Evolutionary conservation across 1,284 basidiomycete genomes (phyloP), one percentile per base, ranked within the genome.

Genomic region (Ganoderma leucocontextum): DNA sequence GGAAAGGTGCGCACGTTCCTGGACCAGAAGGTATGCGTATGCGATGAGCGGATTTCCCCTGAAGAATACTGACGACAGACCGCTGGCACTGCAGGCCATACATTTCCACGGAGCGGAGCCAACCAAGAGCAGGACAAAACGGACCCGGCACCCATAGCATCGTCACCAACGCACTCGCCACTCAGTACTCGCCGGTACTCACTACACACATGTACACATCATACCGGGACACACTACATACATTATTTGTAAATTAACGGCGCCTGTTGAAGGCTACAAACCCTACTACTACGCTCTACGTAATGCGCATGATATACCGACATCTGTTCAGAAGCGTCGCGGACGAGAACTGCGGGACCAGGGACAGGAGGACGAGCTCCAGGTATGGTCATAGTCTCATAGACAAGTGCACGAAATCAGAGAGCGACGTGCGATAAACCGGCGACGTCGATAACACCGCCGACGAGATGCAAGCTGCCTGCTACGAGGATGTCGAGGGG

Each of bases 391-490:
- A 22, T 13, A 52, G 22, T 4, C 9, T 19, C 13, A 22, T 13
- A 52, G 22, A 12, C 12, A 10, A 13, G 47, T 22, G 17, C 55
- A 38, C 19, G 36, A 29, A 42, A 38, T 73, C 60, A 80, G 36
- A 94, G 80, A 13, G 91, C 90, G 62, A 86, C 82, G 22, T 88
- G 85, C 65, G 90, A 88, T 68, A 98, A 79, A 29, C 89, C 91
- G 9, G 95, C 93, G 4, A 95, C 95, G 76, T 97, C 96, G 76
- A 99, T 95, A 10, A 97, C 85, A 2, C 98, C 98, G 29, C 98
- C 98, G 7, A 99, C 92, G 17, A 99, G 87, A 81, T 98, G 97
- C 73, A 99, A 80, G 80, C 96, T 98, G 4, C 98, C 98, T 1
- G 95, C 88, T 1, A 98, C 96, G 33, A 99, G 84, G 17, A 96